Conservation (phyloP, 2,329 filamentous ascomycete species). For the Cadophora gregata region DNA sequence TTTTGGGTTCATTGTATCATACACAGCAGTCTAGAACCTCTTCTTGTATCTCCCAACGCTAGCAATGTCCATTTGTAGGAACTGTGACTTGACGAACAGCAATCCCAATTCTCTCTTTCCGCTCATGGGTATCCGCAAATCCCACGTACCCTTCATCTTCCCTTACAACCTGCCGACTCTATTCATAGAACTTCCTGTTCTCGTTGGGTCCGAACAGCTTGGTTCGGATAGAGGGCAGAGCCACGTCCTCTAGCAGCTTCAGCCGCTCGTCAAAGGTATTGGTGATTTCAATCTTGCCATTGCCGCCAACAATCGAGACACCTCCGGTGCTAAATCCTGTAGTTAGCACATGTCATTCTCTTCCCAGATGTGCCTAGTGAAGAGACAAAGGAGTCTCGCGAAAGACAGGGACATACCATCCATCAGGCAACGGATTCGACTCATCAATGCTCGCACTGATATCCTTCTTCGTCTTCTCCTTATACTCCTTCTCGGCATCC, state of each 20-base stretch:
- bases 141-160: slow-evolving; percentile 6
- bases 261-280: slow-evolving; percentile 96
- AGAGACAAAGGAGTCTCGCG: background rate
- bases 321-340: slow-evolving; percentile 73
- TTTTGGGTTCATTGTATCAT: slow-evolving; percentile 41
- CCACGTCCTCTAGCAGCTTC: slow-evolving; percentile 81
- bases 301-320: slow-evolving; percentile 77
- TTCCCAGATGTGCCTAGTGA: background rate
- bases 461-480: slow-evolving; percentile 75
- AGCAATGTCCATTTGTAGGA: slow-evolving; percentile 4
- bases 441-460: slow-evolving; percentile 77
- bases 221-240: slow-evolving; percentile 82
- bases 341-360: slow-evolving; percentile 26
- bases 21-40: slow-evolving; percentile 33
- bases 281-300: slow-evolving; percentile 96
- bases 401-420: slow-evolving; percentile 68
- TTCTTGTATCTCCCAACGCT: background rate
- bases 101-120: slow-evolving; percentile 9
- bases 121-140: background rate
- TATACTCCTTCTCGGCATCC: slow-evolving; percentile 81
- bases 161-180: slow-evolving; percentile 43
- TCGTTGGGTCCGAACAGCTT: slow-evolving; percentile 92
- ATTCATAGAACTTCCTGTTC: slow-evolving; percentile 96
- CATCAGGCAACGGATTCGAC: slow-evolving; percentile 78
- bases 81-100: slow-evolving; percentile 13